Percentiles rank a stretch among this genome's conserved stretches.
Evolutionary conservation across 1,284 basidiomycete genomes (phyloP).

Genomic region (Stereum hirsutum): DNA sequence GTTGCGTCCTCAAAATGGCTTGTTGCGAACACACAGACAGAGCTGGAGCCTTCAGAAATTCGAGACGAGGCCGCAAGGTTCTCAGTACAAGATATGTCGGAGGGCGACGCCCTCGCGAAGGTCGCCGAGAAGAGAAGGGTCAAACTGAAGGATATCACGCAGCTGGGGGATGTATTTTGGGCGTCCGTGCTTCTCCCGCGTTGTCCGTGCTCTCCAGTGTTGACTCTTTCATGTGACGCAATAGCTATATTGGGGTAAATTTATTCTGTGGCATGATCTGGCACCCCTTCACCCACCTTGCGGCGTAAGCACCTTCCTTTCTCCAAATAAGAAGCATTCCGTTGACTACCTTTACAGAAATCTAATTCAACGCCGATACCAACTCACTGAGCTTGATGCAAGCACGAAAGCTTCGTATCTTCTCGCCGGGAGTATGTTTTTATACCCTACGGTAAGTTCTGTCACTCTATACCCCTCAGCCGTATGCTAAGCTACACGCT

Average conservation of each 20-base stretch:
- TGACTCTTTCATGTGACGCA: slow-evolving; percentile 2
- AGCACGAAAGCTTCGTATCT: slow-evolving; percentile 63
- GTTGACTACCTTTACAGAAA: slow-evolving; percentile 34
- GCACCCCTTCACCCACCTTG: slow-evolving; percentile 72
- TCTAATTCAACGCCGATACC: slow-evolving; percentile 62
- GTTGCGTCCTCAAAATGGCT: slow-evolving; percentile 56
- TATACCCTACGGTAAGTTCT: slow-evolving; percentile 58
- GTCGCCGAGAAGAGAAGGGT: slow-evolving; percentile 59
- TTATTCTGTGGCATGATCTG: slow-evolving; percentile 71
- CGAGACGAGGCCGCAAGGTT: slow-evolving; percentile 39
- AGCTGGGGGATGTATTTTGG: slow-evolving; percentile 76
- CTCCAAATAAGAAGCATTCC: not conserved
- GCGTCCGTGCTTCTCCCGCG: slow-evolving; percentile 35
- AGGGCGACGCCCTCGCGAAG: slow-evolving; percentile 54
- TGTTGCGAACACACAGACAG: slow-evolving; percentile 45
- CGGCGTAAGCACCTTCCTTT: slow-evolving; percentile 41
- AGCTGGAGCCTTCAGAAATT: slow-evolving; percentile 55
- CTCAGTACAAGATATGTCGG: slow-evolving; percentile 34
- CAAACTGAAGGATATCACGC: slow-evolving; percentile 46
- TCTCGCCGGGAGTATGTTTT: slow-evolving; percentile 62
- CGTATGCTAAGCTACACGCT: not conserved
- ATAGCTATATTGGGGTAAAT: slow-evolving; percentile 63
- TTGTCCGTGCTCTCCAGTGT: not conserved
- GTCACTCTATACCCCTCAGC: slow-evolving; percentile 4
- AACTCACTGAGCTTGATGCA: slow-evolving; percentile 50